These are phyloP conservation scores for Centrapalus pauciflorus DNA, from an alignment of 129 eudicot genomes.

Conservation along the genomic window DNA sequence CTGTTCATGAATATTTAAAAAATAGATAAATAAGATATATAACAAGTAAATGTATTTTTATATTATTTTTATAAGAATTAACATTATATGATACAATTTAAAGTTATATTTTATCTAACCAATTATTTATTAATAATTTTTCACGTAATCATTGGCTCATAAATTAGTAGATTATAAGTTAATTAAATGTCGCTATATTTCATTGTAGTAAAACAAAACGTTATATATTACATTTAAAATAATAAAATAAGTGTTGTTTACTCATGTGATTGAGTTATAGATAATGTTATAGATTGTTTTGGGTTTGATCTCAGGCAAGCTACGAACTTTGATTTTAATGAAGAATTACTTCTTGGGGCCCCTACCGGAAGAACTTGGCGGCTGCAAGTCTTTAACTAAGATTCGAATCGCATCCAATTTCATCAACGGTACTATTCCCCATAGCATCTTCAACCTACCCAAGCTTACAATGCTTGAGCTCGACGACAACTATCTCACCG, in stretches of 20 bases:
- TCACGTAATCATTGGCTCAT: no score
- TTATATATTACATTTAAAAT: neutral
- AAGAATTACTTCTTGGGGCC: constrained; percentile 62
- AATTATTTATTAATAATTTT: no score
- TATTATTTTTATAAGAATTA: no score
- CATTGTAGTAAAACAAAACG: neutral
- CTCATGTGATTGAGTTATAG: no score
- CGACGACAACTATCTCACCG: constrained; percentile 57
- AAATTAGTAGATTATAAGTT: no score
- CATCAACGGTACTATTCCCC: constrained; percentile 65
- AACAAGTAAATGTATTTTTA: no score
- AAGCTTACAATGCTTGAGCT: constrained; percentile 52
- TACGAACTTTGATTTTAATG: constrained; percentile 52
- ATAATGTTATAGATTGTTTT: no score
- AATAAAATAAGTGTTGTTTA: no score
- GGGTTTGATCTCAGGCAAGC: constrained; percentile 28
- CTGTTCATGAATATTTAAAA: no score
- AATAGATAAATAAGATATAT: no score
- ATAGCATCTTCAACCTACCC: constrained; percentile 64
- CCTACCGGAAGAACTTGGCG: constrained; percentile 64
- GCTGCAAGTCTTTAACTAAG: constrained; percentile 49
- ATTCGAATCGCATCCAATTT: constrained; percentile 52
- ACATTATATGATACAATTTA: no score
- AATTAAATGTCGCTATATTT: neutral
- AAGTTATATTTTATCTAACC: no score